phyloP scores from a whole-genome alignment of 2,329 filamentous ascomycete genomes.

The Nigrospora sphaerica region DNA sequence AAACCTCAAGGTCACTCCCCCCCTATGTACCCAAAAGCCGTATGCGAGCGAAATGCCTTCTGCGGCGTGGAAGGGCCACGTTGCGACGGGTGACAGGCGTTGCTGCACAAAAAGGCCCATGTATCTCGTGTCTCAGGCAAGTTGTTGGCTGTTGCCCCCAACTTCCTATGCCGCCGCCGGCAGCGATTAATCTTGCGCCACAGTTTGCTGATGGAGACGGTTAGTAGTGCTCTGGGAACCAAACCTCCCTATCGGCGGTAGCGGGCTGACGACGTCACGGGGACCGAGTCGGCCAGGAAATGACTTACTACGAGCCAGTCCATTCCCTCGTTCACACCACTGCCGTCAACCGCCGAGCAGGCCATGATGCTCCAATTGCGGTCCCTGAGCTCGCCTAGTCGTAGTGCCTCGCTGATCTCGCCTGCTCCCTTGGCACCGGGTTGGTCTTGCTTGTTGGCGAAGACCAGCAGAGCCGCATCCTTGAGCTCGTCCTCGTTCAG shows the following conservation, averaged over 20 bases:
- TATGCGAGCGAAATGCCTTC: no score
- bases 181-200: neutral
- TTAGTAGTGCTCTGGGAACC: neutral
- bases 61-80: no score
- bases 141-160: no score
- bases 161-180: no score
- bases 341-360: slow-evolving; percentile 91
- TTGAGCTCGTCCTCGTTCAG: slow-evolving; percentile 96
- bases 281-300: neutral
- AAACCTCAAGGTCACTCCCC: no score
- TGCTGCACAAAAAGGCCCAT: no score
- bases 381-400: slow-evolving; percentile 84
- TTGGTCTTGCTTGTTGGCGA: slow-evolving; percentile 99
- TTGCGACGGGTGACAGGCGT: no score
- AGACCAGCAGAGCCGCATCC: slow-evolving; percentile 92
- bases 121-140: no score
- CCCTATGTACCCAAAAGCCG: no score
- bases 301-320: slow-evolving; percentile 85
- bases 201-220: neutral
- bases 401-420: slow-evolving; percentile 91
- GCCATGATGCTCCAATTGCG: slow-evolving; percentile 99
- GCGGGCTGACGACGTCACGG: no score
- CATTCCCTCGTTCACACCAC: slow-evolving; percentile 95
- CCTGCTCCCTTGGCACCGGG: slow-evolving; percentile 93
- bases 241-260: neutral